Evolutionary conservation across 306 rosid species (phyloP).

Genomic region (Carpinus fangiana): DNA sequence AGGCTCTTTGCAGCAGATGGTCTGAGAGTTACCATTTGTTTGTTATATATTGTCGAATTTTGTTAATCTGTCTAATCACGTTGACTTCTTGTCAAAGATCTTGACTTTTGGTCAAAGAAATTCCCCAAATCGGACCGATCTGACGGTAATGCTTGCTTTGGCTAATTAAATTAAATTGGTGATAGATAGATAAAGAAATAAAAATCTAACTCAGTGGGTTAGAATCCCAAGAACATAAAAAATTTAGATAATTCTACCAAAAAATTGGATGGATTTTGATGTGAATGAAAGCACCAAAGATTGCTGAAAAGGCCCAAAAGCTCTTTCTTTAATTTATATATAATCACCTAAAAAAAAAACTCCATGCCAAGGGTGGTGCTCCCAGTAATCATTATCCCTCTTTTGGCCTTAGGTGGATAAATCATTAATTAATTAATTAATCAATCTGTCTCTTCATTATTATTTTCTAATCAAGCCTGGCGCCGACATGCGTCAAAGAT

Average conservation of each 20-base stretch:
- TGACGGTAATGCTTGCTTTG: neutral
- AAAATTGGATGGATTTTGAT: neutral
- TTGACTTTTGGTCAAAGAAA: neutral
- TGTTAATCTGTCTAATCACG: neutral
- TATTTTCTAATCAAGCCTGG: constrained; percentile 27
- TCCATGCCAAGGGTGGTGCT: constrained; percentile 34
- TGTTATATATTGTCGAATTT: neutral
- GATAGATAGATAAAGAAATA: neutral
- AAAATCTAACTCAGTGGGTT: neutral
- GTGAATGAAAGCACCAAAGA: constrained; percentile 3
- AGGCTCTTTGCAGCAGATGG: no score
- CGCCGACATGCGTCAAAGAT: constrained; percentile 10
- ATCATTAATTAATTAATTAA: constrained; percentile 2
- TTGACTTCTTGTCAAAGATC: neutral
- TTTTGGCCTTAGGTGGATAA: constrained; percentile 33
- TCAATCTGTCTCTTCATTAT: constrained; percentile 27
- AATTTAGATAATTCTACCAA: neutral
- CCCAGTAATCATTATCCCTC: constrained; percentile 35
- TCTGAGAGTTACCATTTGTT: no score
- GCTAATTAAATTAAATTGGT: neutral
- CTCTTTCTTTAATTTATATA: constrained; percentile 15
- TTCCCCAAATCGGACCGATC: neutral
- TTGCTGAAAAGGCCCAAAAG: constrained; percentile 9
- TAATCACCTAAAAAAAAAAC: constrained; percentile 25
- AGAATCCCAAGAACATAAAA: neutral